Percentiles rank a stretch among this genome's conserved stretches.
phyloP scores from a whole-genome alignment of 2,329 filamentous ascomycete species.

The Endoconidiophora laricicola region DNA sequence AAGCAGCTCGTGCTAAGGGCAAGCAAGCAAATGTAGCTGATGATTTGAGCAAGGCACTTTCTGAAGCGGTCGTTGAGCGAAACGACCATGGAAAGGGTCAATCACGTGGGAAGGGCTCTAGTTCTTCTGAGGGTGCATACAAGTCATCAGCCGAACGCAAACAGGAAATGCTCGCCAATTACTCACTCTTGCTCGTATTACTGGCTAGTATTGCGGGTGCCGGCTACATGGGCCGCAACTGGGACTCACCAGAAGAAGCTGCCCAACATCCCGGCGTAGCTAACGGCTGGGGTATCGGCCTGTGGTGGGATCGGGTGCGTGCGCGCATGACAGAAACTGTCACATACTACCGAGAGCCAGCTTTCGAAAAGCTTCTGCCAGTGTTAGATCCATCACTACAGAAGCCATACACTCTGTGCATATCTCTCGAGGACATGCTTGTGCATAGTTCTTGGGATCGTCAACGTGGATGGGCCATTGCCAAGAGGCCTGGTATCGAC shows the following conservation, averaged over 20 bases:
- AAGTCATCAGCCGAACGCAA: constrained; percentile 79
- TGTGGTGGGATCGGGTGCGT: constrained; percentile 68
- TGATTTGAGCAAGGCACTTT: constrained; percentile 15
- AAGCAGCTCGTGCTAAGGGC: constrained; percentile 20
- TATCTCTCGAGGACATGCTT: constrained; percentile 85
- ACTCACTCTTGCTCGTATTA: constrained; percentile 49
- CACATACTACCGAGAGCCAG: constrained; percentile 89
- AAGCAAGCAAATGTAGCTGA: constrained; percentile 19
- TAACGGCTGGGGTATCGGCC: constrained; percentile 56
- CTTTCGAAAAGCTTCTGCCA: constrained; percentile 83
- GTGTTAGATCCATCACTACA: constrained; percentile 63
- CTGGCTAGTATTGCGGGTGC: constrained; percentile 39
- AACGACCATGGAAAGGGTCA: constrained; percentile 27
- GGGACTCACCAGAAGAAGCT: constrained; percentile 67
- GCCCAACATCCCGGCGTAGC: constrained; percentile 52
- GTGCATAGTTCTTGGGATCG: constrained; percentile 90
- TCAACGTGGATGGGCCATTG: constrained; percentile 87
- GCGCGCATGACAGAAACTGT: constrained; percentile 60
- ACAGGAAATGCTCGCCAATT: constrained; percentile 58
- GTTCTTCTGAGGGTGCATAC: constrained; percentile 62
- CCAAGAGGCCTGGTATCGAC: constrained; percentile 87
- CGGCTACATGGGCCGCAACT: constrained; percentile 72
- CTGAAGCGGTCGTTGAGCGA: constrained; percentile 18
- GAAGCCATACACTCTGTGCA: constrained; percentile 79
- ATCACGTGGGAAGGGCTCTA: constrained; percentile 27